A percentile compares a stretch with the other conserved stretches of the same genome.
These are phyloP conservation scores for Hypoxylon lienhwacheense DNA, from an alignment of 495 filamentous ascomycete species.

Conservation along the genomic window DNA sequence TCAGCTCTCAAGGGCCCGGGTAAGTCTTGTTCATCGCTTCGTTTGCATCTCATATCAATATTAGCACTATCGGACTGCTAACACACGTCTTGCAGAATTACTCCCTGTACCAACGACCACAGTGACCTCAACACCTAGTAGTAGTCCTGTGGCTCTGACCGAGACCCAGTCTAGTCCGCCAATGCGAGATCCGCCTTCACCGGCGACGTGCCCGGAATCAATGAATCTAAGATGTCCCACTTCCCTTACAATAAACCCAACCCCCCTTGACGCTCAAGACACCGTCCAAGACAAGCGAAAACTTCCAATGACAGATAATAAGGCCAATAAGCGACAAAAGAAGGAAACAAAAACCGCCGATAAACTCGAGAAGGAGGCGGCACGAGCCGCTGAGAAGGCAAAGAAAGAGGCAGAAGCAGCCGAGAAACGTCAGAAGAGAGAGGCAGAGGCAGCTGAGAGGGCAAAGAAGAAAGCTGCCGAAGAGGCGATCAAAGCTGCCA, in stretches of 20 bases:
- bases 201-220: too few relatives aligned
- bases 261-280: constrained; percentile 11
- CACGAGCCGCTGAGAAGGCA: constrained; percentile 45
- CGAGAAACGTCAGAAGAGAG: constrained; percentile 56
- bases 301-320: not conserved
- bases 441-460: constrained; percentile 50
- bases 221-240: too few relatives aligned
- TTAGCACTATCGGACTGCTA: not conserved
- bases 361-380: not conserved
- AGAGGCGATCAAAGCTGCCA: constrained; percentile 46
- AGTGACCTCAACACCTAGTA: constrained; percentile 31
- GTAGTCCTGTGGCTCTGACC: constrained; percentile 39
- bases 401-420: constrained; percentile 49
- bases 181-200: constrained; percentile 34
- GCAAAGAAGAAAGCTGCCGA: constrained; percentile 54
- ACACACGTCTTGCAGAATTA: constrained; percentile 6
- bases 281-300: constrained; percentile 19
- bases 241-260: constrained; percentile 1
- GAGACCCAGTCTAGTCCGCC: constrained; percentile 43
- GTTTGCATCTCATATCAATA: not conserved
- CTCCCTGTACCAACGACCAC: constrained; percentile 1
- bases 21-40: too few relatives aligned
- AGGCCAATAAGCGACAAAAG: not conserved
- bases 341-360: not conserved
- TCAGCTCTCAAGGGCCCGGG: not conserved